These are phyloP conservation scores for Mycogone perniciosa DNA, from an alignment of 2,329 filamentous ascomycete genomes.

Conservation along the genomic window DNA sequence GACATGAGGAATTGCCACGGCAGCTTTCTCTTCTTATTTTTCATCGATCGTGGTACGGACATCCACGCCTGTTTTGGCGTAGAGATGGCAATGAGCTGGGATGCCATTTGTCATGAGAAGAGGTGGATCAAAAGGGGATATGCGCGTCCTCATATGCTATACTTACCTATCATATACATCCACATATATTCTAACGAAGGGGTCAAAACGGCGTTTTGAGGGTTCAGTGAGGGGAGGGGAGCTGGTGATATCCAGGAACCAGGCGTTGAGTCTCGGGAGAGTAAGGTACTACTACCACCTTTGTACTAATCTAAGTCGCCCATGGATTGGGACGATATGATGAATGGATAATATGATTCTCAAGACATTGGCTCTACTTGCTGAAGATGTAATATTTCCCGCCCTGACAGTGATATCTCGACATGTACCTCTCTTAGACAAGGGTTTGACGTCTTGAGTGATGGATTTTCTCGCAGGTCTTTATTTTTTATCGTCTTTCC, in stretches of 20 bases:
- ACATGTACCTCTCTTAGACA: no score
- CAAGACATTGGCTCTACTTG: not conserved
- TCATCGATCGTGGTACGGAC: not conserved
- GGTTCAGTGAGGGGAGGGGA: not conserved
- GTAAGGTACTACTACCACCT: not conserved
- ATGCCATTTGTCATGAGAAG: not conserved
- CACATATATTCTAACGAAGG: not conserved
- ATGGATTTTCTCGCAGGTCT: no score
- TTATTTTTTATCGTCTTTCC: no score
- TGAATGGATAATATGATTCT: conserved; percentile 5
- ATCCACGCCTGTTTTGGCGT: not conserved
- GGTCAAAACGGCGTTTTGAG: not conserved
- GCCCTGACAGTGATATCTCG: not conserved
- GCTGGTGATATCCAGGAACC: conserved; percentile 2
- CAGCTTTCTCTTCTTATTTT: conserved; percentile 4
- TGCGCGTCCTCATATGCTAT: not conserved
- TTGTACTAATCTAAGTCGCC: not conserved
- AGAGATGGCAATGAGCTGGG: not conserved
- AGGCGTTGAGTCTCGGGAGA: not conserved
- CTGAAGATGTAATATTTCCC: not conserved
- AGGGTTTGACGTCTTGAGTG: no score
- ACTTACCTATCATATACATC: not conserved
- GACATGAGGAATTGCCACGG: conserved; percentile 1
- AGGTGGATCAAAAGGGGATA: not conserved
- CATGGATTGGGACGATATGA: conserved; percentile 5